A percentile compares a stretch with the other conserved stretches of the same genome.
Evolutionary conservation across 23 red algal genomes (phyloP).

Genomic region (Pyropia yezoensis): DNA sequence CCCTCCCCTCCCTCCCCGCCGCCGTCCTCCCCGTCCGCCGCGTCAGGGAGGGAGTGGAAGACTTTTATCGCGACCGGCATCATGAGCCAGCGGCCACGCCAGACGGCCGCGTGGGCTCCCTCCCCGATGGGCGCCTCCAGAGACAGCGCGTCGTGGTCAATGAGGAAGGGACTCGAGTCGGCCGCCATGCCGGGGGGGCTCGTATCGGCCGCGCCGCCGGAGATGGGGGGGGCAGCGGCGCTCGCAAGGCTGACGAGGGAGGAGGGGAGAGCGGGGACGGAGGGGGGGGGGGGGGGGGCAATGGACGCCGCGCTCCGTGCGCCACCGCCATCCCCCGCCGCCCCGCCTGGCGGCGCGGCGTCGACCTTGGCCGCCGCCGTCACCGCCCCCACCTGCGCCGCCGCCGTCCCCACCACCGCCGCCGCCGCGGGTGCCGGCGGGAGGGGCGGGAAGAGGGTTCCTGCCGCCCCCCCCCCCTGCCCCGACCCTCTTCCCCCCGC

Average conservation of each 20-base stretch:
- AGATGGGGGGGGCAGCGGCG: too few species aligned
- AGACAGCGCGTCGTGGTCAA: constrained; percentile 52
- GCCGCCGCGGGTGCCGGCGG: not conserved
- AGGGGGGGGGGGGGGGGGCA: too few species aligned
- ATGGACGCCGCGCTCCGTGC: too few species aligned
- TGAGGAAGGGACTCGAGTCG: constrained; percentile 36
- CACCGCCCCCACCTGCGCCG: too few species aligned
- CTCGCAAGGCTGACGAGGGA: too few species aligned
- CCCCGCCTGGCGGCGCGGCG: too few species aligned
- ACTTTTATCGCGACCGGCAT: constrained; percentile 75
- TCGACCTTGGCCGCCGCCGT: too few species aligned
- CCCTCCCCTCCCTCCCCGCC: not conserved
- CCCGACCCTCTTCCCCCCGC: not conserved
- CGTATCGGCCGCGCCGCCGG: too few species aligned
- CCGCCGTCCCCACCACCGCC: not conserved
- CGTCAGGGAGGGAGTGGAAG: constrained; percentile 12
- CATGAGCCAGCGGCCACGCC: constrained; percentile 49
- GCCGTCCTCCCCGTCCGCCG: not conserved
- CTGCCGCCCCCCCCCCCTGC: not conserved
- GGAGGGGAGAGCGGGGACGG: too few species aligned
- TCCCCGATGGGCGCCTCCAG: constrained; percentile 60
- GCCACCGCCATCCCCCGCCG: too few species aligned
- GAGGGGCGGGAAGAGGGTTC: not conserved
- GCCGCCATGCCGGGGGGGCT: not conserved
- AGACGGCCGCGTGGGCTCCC: constrained; percentile 66